Percentiles rank a stretch among this genome's conserved stretches.
phyloP scores from a whole-genome alignment of 352 stramenopile genomes.

The Phytopythium litorale region DNA sequence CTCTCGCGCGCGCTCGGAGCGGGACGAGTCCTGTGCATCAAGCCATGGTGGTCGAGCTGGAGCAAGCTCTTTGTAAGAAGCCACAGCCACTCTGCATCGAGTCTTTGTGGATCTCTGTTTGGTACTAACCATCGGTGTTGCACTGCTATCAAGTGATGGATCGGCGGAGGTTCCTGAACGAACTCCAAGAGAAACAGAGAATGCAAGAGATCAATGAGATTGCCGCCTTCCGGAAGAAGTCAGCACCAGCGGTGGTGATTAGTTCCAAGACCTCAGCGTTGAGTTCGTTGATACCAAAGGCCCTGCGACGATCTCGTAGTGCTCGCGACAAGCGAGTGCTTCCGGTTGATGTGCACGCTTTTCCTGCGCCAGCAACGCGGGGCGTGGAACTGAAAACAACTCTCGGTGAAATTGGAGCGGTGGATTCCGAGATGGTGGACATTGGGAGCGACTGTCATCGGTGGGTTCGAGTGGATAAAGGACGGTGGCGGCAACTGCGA shows the following conservation, averaged over 20 bases:
- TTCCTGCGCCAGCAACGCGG: neutral
- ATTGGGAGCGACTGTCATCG: neutral
- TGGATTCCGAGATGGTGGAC: neutral
- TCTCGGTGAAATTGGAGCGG: neutral
- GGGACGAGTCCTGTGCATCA: constrained; percentile 27
- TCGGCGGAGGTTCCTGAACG: constrained; percentile 22
- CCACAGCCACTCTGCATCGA: neutral
- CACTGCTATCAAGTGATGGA: constrained; percentile 25
- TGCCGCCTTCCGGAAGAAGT: constrained; percentile 16
- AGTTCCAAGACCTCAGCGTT: neutral
- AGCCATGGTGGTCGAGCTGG: constrained; percentile 34
- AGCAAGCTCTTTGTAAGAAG: constrained; percentile 34
- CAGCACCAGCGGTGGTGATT: neutral
- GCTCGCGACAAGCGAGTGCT: neutral
- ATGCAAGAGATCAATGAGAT: constrained; percentile 34
- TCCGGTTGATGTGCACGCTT: neutral
- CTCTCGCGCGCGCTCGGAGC: constrained; percentile 34
- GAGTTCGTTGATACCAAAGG: neutral
- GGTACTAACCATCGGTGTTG: neutral
- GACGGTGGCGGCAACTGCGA: neutral
- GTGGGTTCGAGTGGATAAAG: constrained; percentile 6
- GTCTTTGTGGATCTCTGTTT: neutral
- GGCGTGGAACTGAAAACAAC: neutral
- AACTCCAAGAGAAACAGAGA: constrained; percentile 27
- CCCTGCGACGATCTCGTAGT: neutral